phyloP scores from a whole-genome alignment of 1,284 basidiomycete species.

The Puccinia brachypodii region DNA sequence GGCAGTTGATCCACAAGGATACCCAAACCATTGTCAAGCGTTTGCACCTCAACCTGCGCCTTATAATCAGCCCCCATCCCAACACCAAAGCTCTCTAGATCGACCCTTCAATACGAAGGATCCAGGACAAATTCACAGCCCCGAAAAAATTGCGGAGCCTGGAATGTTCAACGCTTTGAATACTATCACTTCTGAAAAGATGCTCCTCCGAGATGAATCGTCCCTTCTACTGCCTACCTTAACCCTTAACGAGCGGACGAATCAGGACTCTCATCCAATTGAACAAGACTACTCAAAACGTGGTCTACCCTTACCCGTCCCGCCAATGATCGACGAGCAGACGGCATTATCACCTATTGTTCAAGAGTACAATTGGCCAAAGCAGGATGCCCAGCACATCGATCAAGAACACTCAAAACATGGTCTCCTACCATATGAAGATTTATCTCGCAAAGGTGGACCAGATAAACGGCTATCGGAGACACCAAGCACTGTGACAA shows the following conservation, averaged over 20 bases:
- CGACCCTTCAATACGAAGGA: background rate
- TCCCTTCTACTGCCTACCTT: background rate
- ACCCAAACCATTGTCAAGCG: background rate
- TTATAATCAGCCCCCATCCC: background rate
- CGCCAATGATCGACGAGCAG: background rate
- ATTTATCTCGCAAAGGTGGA: background rate
- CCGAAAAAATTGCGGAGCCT: slow-evolving; percentile 2
- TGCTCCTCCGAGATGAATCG: background rate
- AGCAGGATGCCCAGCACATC: background rate
- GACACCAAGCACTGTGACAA: background rate
- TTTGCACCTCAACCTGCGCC: slow-evolving; percentile 21
- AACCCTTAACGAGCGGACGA: background rate
- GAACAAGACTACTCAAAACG: background rate
- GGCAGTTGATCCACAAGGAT: background rate
- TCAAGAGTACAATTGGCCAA: background rate
- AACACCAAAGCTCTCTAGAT: background rate
- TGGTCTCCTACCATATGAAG: background rate
- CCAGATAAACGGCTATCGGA: background rate
- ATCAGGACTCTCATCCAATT: background rate
- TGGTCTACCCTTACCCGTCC: background rate
- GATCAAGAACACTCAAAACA: background rate
- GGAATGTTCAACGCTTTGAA: background rate
- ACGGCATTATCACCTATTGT: background rate
- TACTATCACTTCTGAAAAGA: slow-evolving; percentile 18
- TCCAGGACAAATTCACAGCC: background rate